phyloP scores from a whole-genome alignment of 2,329 filamentous ascomycete genomes.

The Neofusicoccum laricinum region DNA sequence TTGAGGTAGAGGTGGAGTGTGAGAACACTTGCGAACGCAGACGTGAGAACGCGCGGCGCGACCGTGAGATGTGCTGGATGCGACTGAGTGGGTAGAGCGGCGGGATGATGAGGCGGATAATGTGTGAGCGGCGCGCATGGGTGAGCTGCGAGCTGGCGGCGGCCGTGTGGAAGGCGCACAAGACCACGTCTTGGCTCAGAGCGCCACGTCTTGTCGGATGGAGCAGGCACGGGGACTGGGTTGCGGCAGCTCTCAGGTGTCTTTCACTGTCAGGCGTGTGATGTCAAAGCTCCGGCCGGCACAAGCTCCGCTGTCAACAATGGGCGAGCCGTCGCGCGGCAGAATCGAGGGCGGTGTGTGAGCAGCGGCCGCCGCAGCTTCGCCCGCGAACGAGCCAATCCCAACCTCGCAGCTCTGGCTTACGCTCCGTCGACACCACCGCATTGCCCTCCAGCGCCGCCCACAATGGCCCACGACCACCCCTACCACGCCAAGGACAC shows the following conservation, averaged over 20 bases:
- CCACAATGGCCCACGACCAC: conserved; percentile 34
- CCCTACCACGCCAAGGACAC: conserved; percentile 73
- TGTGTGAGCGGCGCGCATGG: not conserved
- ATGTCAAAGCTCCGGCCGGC: conserved; percentile 2
- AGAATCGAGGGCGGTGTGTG: not conserved
- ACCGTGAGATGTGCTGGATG: not conserved
- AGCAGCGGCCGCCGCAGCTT: not conserved
- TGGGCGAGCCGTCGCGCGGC: not conserved
- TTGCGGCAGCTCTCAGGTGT: too few species aligned
- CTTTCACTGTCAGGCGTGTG: not conserved
- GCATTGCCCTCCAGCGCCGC: conserved; percentile 18
- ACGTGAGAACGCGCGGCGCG: not conserved
- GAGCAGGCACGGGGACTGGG: not conserved
- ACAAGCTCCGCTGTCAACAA: conserved; percentile 1
- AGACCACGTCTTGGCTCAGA: not conserved
- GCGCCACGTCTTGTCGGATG: not conserved
- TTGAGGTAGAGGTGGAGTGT: not conserved
- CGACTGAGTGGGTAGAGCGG: not conserved
- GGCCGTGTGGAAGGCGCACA: not conserved
- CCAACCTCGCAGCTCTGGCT: conserved; percentile 2
- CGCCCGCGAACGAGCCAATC: conserved; percentile 1
- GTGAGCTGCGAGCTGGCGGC: not conserved
- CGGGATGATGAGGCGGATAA: conserved; percentile 10
- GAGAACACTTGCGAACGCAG: not conserved
- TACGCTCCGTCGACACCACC: conserved; percentile 6